A percentile compares a stretch with the other conserved stretches of the same genome.
These are phyloP conservation scores for Kurtzmaniella cleridarum DNA, from an alignment of 805 yeast genomes.

Conservation along the genomic window DNA sequence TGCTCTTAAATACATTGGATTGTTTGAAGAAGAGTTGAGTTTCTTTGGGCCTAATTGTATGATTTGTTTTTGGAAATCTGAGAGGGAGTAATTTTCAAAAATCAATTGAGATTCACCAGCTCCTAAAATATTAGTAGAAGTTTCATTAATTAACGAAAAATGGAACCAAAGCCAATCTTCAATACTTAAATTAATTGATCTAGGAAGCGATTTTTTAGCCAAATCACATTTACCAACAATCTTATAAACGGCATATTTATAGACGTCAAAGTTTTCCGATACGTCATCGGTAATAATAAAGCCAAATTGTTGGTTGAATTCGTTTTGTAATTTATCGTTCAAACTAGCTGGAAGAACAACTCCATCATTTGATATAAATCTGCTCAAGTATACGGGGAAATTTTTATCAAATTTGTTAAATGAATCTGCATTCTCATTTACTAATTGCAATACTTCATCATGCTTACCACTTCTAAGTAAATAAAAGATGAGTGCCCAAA, in stretches of 20 bases:
- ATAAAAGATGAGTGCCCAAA: slow-evolving; percentile 92
- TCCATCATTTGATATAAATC: slow-evolving; percentile 51
- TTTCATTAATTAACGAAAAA: slow-evolving; percentile 64
- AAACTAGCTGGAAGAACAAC: slow-evolving; percentile 58
- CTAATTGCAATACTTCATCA: slow-evolving; percentile 71
- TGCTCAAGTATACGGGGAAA: slow-evolving; percentile 73
- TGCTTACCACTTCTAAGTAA: slow-evolving; percentile 78
- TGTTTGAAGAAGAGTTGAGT: slow-evolving; percentile 60
- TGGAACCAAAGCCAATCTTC: slow-evolving; percentile 99
- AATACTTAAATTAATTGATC: slow-evolving; percentile 65
- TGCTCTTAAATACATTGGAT: slow-evolving; percentile 69
- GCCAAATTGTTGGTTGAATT: slow-evolving; percentile 80
- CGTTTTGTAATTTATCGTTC: slow-evolving; percentile 64
- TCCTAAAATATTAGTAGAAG: slow-evolving; percentile 10
- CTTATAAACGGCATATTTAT: slow-evolving; percentile 83
- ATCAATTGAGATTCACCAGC: slow-evolving; percentile 42
- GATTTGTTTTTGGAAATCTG: slow-evolving; percentile 68
- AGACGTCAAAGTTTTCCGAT: slow-evolving; percentile 64
- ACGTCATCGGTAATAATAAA: slow-evolving; percentile 40
- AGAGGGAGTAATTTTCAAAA: slow-evolving; percentile 66
- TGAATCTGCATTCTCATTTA: slow-evolving; percentile 56
- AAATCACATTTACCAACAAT: slow-evolving; percentile 86
- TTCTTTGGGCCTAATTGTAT: slow-evolving; percentile 67
- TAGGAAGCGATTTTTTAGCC: slow-evolving; percentile 59
- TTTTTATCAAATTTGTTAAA: slow-evolving; percentile 83